Base-by-base conservation (phyloP, 257 asterid genomes). In the Solanum megistacrolobum region DNA sequence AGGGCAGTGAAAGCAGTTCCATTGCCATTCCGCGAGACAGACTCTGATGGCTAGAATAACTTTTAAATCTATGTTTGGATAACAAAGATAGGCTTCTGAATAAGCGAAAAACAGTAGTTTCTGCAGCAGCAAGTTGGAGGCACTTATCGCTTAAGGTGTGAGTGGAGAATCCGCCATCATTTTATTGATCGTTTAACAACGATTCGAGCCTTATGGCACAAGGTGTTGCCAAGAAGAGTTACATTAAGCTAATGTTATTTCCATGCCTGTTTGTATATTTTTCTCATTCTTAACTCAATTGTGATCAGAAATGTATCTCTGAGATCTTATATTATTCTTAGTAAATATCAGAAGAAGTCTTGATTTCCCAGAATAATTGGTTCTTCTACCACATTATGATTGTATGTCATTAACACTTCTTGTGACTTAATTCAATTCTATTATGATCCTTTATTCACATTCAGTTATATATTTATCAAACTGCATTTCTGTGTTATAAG, bases 1-100 rank as follows among this genome's bases (percentile, higher is more conserved):
- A 93, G 99, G 89, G 99, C 98, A 48, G 98, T 97, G 90, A 95
- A 94, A 90, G 85, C 96, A 62, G 98, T 97, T 88, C 99, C 99
- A 9, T 89, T 97, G 88, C 99, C 98, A 18, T 97, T 96, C 87
- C 93, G 93, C 10, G 98, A 93, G 86, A 84, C 89, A 29, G 98
- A 95, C 74, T 96, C 98, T 2, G 98, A 96, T 87, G 90, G 93
- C 41, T 93, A 87, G 91, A 78, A 83, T 72, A 65, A n/a, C 27
- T 14, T 5, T 20, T 43, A 79, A n/a, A 84, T 31, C 55, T 41
- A 12, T 88, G 88, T 81, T 71, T 52, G 83, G 52, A 39, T 31
- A 62, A 82, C 78, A 23, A 41, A 38, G 78, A 48, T 74, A 48
- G 55, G 88, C 76, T 69, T 7, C 86, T 58, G 20, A 10, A 36